Percentiles rank a stretch among this genome's conserved stretches.
These are phyloP conservation scores for Rhizopogon roseolus DNA, from an alignment of 768 basidiomycete genomes.

Conservation along the genomic window DNA sequence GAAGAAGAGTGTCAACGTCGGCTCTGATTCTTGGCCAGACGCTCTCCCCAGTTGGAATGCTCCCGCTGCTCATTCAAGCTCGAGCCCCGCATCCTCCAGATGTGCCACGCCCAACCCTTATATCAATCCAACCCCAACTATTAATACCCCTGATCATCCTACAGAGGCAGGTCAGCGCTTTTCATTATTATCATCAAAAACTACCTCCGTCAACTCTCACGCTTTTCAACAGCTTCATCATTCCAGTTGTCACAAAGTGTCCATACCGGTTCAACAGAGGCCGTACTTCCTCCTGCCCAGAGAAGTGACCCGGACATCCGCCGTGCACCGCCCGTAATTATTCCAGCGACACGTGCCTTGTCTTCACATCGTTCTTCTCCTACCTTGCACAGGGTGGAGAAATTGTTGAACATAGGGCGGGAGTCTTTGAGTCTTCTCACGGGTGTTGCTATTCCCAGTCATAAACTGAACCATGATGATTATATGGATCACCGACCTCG, in stretches of 20 bases:
- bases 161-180: constrained; percentile 12
- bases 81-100: constrained; percentile 13
- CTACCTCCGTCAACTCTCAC: background rate
- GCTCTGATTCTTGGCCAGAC: constrained; percentile 21
- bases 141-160: constrained; percentile 5
- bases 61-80: constrained; percentile 1
- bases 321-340: no score
- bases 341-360: background rate
- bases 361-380: constrained; percentile 16
- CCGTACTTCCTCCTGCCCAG: background rate
- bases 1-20: constrained; percentile 6
- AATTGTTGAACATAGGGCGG: constrained; percentile 26
- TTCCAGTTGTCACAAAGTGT: background rate
- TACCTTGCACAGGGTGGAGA: constrained; percentile 28
- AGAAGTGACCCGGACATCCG: background rate
- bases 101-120: constrained; percentile 27
- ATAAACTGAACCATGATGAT: constrained; percentile 7
- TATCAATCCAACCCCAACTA: constrained; percentile 31
- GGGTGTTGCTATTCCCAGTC: constrained; percentile 8
- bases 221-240: background rate
- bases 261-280: background rate
- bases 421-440: constrained; percentile 25
- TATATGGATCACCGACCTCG: constrained; percentile 11
- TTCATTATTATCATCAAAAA: background rate
- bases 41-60: constrained; percentile 8